Evolutionary conservation across 352 stramenopile genomes (phyloP).

Genomic region (Phytopythium boreale): DNA sequence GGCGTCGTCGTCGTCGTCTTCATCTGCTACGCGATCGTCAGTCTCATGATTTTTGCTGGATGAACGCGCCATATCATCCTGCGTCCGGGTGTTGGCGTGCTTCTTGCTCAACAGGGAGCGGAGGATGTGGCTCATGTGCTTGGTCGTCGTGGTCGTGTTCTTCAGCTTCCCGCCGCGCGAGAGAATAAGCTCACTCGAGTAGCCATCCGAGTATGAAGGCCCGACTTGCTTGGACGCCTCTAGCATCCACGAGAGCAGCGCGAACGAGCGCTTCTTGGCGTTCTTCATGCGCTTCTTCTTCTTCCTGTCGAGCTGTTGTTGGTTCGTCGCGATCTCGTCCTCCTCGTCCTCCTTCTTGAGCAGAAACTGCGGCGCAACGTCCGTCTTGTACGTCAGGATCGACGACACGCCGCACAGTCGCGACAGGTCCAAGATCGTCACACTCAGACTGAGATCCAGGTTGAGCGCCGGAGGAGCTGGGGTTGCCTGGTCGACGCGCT

Average conservation of each 20-base stretch:
- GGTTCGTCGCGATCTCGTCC: background rate
- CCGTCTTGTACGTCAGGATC: conserved; percentile 64
- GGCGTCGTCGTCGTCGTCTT: background rate
- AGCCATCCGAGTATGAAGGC: background rate
- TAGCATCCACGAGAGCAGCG: conserved; percentile 63
- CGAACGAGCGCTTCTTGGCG: conserved; percentile 15
- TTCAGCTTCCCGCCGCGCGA: conserved; percentile 34
- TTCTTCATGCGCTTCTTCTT: conserved; percentile 7
- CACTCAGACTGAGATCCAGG: conserved; percentile 65
- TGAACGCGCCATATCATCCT: background rate
- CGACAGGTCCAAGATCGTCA: conserved; percentile 72
- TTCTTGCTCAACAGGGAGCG: conserved; percentile 9
- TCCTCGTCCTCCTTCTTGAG: conserved; percentile 7
- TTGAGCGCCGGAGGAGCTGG: conserved; percentile 33
- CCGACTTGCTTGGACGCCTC: conserved; percentile 34
- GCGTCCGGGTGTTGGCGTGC: background rate
- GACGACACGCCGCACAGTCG: conserved; percentile 72
- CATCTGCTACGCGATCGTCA: background rate
- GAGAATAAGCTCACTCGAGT: conserved; percentile 15
- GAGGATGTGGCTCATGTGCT: conserved; percentile 12
- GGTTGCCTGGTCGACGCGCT: conserved; percentile 41
- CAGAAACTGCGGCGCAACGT: conserved; percentile 23
- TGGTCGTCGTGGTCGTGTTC: conserved; percentile 4
- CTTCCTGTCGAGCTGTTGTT: conserved; percentile 4
- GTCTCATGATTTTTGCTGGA: background rate